These are phyloP conservation scores for Gaillardinia entomophila DNA, from an alignment of 805 yeast species.

Conservation along the genomic window DNA sequence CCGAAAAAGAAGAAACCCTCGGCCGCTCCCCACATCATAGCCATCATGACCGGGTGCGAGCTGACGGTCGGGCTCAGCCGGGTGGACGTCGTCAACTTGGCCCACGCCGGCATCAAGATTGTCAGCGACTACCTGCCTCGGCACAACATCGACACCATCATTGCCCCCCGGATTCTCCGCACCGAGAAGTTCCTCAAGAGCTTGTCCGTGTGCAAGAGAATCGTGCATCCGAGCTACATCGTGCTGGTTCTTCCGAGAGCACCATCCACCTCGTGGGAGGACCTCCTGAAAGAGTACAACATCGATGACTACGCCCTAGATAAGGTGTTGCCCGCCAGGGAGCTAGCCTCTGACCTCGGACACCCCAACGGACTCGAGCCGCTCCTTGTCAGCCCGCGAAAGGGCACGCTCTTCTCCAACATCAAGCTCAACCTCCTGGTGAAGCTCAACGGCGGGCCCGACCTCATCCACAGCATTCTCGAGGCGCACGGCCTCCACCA, in stretches of 20 bases:
- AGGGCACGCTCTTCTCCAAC: conserved; percentile 40
- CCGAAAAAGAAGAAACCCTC: conserved; percentile 9
- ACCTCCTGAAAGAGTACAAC: conserved; percentile 13
- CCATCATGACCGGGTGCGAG: conserved; percentile 65
- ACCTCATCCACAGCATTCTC: conserved; percentile 51
- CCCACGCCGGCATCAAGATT: conserved; percentile 54
- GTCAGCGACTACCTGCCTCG: conserved; percentile 38
- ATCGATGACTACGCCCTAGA: conserved; percentile 30
- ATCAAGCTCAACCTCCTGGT: conserved; percentile 50
- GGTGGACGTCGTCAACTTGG: conserved; percentile 38
- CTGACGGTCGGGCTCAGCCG: conserved; percentile 31
- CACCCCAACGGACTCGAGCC: conserved; percentile 10
- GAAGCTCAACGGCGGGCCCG: conserved; percentile 55
- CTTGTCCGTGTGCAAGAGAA: conserved; percentile 49
- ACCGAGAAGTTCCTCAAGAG: conserved; percentile 83
- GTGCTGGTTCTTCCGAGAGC: conserved; percentile 7
- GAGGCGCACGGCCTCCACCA: conserved; percentile 52
- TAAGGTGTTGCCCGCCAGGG: conserved; percentile 22
- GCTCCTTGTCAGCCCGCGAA: conserved; percentile 10
- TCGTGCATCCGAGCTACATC: conserved; percentile 49
- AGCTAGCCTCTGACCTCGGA: conserved; percentile 27
- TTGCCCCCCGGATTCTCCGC: conserved; percentile 78
- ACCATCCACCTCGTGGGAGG: conserved; percentile 8
- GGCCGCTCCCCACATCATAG: conserved; percentile 23
- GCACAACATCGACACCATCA: conserved; percentile 39